Percentiles rank a stretch among this genome's conserved stretches.
These are phyloP conservation scores for Fusarium chaquense DNA, from an alignment of 2,329 filamentous ascomycete genomes.

Conservation along the genomic window DNA sequence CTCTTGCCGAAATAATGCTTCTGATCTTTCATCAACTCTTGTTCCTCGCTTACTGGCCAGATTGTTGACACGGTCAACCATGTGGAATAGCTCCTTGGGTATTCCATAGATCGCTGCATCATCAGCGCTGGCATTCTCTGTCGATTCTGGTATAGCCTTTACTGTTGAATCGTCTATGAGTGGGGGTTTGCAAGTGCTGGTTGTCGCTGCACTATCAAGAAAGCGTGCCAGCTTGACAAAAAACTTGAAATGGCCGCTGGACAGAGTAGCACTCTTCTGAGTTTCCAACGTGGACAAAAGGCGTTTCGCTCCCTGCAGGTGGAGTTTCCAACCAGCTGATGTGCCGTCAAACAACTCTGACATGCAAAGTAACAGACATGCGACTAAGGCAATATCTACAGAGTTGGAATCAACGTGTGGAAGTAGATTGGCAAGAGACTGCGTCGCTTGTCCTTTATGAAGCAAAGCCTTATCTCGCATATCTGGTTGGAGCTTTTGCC, in stretches of 20 bases:
- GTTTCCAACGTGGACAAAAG: not conserved
- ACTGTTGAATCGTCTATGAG: slow-evolving; percentile 7
- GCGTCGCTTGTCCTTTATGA: slow-evolving; percentile 5
- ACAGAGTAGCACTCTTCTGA: not conserved
- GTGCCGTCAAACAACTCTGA: slow-evolving; percentile 9
- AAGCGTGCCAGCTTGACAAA: slow-evolving; percentile 7
- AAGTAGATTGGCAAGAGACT: not conserved
- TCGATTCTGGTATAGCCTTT: not conserved
- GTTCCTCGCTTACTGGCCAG: slow-evolving; percentile 11
- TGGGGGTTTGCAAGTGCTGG: slow-evolving; percentile 10
- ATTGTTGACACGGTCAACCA: slow-evolving; percentile 14
- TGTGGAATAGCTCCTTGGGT: slow-evolving; percentile 10
- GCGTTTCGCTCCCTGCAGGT: not conserved
- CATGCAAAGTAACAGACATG: slow-evolving; percentile 3
- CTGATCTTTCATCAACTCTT: slow-evolving; percentile 5
- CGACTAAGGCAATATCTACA: slow-evolving; percentile 5
- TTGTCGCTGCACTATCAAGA: slow-evolving; percentile 6
- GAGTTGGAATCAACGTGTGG: not conserved
- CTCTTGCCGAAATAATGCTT: not conserved
- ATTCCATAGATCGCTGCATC: slow-evolving; percentile 8
- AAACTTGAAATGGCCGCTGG: not conserved
- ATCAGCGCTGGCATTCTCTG: not conserved
- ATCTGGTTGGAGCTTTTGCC: slow-evolving; percentile 14
- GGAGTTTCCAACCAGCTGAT: slow-evolving; percentile 12
- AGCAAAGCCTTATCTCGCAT: slow-evolving; percentile 10